Evolutionary conservation across 148 eudicot genomes (phyloP), one percentile per base, ranked within the genome.

Genomic region (Persicaria tinctoria): DNA sequence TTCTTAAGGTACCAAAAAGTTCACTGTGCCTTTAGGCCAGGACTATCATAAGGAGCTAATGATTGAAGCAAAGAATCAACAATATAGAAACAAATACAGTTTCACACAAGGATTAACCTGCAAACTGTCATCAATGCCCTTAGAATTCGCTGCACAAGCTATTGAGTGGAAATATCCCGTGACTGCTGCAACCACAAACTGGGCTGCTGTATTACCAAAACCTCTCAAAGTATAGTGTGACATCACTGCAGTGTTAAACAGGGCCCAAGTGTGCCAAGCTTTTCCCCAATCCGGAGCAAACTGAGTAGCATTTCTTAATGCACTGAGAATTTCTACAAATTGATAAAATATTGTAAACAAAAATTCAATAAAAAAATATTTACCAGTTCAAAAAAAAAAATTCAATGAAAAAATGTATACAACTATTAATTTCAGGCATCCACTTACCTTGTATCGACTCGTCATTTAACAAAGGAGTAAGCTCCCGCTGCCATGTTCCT

Each of bases 261-360:
- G 89, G 76, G 99, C 99, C 99, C 97, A 96, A 6, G 83, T 85
- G 75, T 96, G 99, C 99, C 99, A 96, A 74, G 97, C 94, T 85
- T 88, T 92, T 80, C 82, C 97, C 97, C 97, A 89, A 73, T 87
- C 86, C 60, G 94, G 83, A 66, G 96, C 91, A 76, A 80, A 86
- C 32, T 89, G 90, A 74, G 97, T 90, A 17, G 97, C 99, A 78
- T 83, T 87, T 70, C 90, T 70, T 54, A 92, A 81, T 70, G 99
- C 89, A 76, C 69, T 68, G 27, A 90, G 83, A 75, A 96, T 96
- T 76, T 89, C 99, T 96, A 82, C 70, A 79, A 73, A 73, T 12
- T 53, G 60, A 57, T 51, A 75, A 68, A 76, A 75, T 9, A 77
- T 3, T 53, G 77, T 50, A 8, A 70, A 5, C 17, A 71, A 17